These are phyloP conservation scores for Candida dajiaensis DNA, from an alignment of 805 yeast species.

Conservation along the genomic window DNA sequence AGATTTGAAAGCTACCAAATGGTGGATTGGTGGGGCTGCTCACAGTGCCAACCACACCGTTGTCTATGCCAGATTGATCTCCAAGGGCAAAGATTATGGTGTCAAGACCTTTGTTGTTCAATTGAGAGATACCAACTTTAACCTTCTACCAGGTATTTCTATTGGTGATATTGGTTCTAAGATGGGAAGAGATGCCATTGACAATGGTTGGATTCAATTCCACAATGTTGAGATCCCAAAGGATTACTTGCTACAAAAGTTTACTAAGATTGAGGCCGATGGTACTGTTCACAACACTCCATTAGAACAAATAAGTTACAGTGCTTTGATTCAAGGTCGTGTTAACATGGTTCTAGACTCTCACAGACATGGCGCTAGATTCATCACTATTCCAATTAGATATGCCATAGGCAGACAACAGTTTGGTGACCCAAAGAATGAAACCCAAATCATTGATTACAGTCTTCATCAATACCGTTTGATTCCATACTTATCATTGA, in stretches of 20 bases:
- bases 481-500: conserved; percentile 75
- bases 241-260: conserved; percentile 75
- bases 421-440: conserved; percentile 53
- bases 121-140: conserved; percentile 68
- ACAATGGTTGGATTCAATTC: conserved; percentile 96
- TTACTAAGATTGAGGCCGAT: conserved; percentile 61
- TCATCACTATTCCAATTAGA: conserved; percentile 77
- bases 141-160: conserved; percentile 70
- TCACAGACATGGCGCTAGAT: conserved; percentile 72
- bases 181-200: conserved; percentile 95
- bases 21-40: conserved; percentile 99
- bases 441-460: conserved; percentile 76
- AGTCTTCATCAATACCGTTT: conserved; percentile 86
- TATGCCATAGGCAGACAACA: conserved; percentile 59
- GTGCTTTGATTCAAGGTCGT: conserved; percentile 83
- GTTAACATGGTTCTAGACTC: conserved; percentile 88
- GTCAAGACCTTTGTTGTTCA: conserved; percentile 92
- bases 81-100: conserved; percentile 81
- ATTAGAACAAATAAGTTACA: conserved; percentile 81
- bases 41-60: conserved; percentile 85
- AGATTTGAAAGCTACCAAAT: conserved; percentile 85
- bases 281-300: conserved; percentile 72
- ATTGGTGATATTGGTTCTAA: conserved; percentile 92
- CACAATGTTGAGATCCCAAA: conserved; percentile 79
- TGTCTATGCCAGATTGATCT: conserved; percentile 80